Percentiles rank a stretch among this genome's conserved stretches.
phyloP scores from a whole-genome alignment of 805 yeast genomes.

The Hanseniaspora lachancei region DNA sequence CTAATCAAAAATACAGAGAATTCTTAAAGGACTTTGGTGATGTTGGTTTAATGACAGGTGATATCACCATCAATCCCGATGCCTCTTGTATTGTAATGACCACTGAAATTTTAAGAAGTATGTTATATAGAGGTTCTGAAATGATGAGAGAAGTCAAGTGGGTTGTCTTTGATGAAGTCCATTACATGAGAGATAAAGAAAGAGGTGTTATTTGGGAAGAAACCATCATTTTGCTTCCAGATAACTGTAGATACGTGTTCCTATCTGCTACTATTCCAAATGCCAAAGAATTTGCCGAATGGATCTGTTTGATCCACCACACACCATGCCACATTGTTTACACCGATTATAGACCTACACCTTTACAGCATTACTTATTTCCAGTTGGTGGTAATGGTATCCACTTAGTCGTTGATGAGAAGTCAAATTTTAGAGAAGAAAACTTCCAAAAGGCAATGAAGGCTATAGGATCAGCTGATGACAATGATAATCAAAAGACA shows the following conservation, averaged over 20 bases:
- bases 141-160: conserved; percentile 97
- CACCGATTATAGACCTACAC: conserved; percentile 98
- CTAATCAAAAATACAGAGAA: conserved; percentile 90
- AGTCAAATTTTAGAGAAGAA: conserved; percentile 90
- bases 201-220: conserved; percentile 99
- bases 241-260: conserved; percentile 86
- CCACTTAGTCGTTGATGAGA: conserved; percentile 93
- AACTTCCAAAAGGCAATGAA: conserved; percentile 98
- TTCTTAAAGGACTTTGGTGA: conserved; percentile 73
- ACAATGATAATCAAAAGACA: conserved; percentile 48
- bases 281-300: conserved; percentile 96
- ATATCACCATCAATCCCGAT: conserved; percentile 94
- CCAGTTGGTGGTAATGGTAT: conserved; percentile 99
- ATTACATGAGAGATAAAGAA: conserved; percentile 93
- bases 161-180: conserved; percentile 97
- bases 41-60: conserved; percentile 92
- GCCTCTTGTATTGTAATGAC: conserved; percentile 98
- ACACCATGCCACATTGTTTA: conserved; percentile 98
- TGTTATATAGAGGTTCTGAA: conserved; percentile 95
- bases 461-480: conserved; percentile 57
- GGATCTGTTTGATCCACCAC: conserved; percentile 88
- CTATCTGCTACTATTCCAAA: conserved; percentile 94
- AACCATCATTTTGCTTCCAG: conserved; percentile 88
- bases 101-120: conserved; percentile 89
- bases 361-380: conserved; percentile 89